phyloP scores from a whole-genome alignment of 192 early-diverging fungal genomes.

The Endogone sp. region DNA sequence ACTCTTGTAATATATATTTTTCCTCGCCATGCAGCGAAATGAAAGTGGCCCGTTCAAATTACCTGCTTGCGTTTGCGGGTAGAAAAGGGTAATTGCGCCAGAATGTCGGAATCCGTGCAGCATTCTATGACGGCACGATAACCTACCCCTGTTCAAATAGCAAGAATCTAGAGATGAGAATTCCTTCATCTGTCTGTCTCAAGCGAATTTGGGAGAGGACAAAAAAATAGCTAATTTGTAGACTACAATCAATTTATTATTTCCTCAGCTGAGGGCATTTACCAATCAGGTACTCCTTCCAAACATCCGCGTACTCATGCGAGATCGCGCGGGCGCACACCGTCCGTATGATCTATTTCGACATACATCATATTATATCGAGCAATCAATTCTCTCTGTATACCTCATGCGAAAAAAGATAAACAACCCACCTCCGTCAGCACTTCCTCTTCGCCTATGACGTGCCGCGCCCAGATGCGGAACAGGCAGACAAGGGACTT shows the following conservation, averaged over 20 bases:
- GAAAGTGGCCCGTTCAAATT: too few species aligned
- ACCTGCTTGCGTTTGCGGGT: not conserved
- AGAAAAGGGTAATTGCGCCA: not conserved
- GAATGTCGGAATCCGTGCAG: not conserved
- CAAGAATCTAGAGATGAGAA: not conserved
- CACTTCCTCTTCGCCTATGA: not conserved
- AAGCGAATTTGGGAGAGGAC: too few species aligned
- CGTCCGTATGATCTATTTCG: not conserved
- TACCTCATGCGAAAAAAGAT: too few species aligned
- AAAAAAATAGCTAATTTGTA: too few species aligned
- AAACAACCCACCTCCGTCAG: not conserved
- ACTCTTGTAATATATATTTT: too few species aligned
- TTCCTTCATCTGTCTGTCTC: too few species aligned
- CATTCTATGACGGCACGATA: not conserved
- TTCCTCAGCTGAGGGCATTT: too few species aligned
- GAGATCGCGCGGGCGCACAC: not conserved
- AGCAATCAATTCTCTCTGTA: too few species aligned
- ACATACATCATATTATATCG: too few species aligned
- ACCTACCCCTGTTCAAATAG: not conserved
- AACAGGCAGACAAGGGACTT: not conserved
- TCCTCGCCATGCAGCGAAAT: too few species aligned
- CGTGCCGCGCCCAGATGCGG: not conserved
- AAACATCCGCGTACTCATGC: not conserved
- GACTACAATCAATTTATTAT: too few species aligned
- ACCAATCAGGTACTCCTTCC: not conserved